A percentile compares a stretch with the other conserved stretches of the same genome.
Conservation (phyloP, 129 eudicot species). For the Rutidosis leptorrhynchoides region DNA sequence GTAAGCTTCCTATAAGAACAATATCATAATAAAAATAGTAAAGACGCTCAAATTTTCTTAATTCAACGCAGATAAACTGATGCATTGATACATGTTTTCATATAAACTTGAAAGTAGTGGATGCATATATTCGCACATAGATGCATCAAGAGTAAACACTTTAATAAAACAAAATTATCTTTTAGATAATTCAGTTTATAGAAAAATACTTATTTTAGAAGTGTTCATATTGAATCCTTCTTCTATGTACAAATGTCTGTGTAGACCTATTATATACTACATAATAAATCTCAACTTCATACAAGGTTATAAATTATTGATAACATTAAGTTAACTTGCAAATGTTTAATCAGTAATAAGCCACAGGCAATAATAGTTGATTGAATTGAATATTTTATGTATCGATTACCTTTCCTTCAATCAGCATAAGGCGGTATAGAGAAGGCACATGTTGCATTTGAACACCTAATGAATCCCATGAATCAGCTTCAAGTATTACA, state of each 20-base stretch:
- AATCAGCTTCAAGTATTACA: constrained; percentile 45
- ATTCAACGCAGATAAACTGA: background rate
- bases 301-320: background rate
- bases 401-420: constrained; percentile 59
- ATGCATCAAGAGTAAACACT: background rate
- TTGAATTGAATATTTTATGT: background rate
- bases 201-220: background rate
- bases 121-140: background rate
- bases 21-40: background rate
- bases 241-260: background rate
- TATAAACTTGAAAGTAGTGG: too few species aligned
- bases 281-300: background rate
- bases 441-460: constrained; percentile 66
- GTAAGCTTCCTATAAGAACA: background rate
- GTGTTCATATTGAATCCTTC: background rate
- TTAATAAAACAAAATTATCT: too few species aligned
- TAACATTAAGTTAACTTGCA: too few species aligned
- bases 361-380: background rate
- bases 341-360: background rate
- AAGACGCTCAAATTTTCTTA: background rate
- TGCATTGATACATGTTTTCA: background rate
- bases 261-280: background rate
- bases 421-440: constrained; percentile 40
- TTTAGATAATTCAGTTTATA: too few species aligned
- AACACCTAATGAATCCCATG: constrained; percentile 73